phyloP scores from a whole-genome alignment of 2,329 filamentous ascomycete species.

The Hortaea sp. region DNA sequence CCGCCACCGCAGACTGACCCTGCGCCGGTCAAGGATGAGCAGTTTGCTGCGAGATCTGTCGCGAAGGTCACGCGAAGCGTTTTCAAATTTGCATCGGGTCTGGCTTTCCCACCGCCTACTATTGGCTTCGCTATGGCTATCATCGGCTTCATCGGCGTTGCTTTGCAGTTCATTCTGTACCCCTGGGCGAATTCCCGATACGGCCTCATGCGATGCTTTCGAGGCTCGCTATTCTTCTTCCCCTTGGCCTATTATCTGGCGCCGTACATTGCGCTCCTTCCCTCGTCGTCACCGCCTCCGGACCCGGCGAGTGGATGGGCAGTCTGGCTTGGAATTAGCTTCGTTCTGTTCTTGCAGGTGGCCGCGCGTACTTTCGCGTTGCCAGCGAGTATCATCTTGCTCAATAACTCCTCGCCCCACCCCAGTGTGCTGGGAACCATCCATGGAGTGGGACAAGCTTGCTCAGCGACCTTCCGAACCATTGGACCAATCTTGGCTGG shows the following conservation, averaged over 20 bases:
- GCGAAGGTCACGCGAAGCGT: slow-evolving; percentile 20
- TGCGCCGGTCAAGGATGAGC: slow-evolving; percentile 23
- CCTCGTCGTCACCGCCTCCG: slow-evolving; percentile 38
- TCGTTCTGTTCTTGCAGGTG: slow-evolving; percentile 59
- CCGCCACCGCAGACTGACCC: slow-evolving; percentile 2
- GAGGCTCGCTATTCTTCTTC: slow-evolving; percentile 59
- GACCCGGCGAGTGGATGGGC: slow-evolving; percentile 44
- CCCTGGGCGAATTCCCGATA: slow-evolving; percentile 55
- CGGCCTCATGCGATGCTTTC: slow-evolving; percentile 59
- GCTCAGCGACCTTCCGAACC: slow-evolving; percentile 44
- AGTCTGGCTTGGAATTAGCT: slow-evolving; percentile 56
- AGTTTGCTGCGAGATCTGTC: slow-evolving; percentile 1
- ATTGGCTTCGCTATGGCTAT: slow-evolving; percentile 73
- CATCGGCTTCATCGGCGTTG: slow-evolving; percentile 65
- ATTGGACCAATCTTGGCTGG: slow-evolving; percentile 47
- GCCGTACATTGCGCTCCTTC: slow-evolving; percentile 62
- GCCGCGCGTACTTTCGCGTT: slow-evolving; percentile 60
- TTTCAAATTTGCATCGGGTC: slow-evolving; percentile 59
- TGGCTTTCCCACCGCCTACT: slow-evolving; percentile 60
- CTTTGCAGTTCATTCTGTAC: slow-evolving; percentile 62
- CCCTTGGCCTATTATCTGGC: slow-evolving; percentile 59
- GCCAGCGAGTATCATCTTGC: slow-evolving; percentile 45
- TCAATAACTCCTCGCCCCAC: slow-evolving; percentile 50
- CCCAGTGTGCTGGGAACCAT: slow-evolving; percentile 47
- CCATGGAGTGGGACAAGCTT: slow-evolving; percentile 49